Conservation (phyloP, 1,139 yeast species). For the Meyerozyma smithsonii region DNA sequence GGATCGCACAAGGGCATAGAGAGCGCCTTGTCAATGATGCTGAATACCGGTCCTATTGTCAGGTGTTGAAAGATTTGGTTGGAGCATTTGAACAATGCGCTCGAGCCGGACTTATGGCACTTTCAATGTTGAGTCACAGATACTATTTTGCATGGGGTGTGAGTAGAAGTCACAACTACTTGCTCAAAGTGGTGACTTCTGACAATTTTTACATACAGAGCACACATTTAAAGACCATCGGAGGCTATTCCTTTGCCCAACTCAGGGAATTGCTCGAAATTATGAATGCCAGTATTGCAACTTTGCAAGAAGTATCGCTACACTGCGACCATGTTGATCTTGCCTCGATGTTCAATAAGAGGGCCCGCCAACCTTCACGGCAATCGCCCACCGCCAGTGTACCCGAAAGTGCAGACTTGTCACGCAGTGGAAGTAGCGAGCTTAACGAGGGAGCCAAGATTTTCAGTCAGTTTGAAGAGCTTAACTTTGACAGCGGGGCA, state of each 20-base stretch:
- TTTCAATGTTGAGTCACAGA: conserved; percentile 6
- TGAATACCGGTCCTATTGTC: conserved; percentile 1
- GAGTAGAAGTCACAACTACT: conserved; percentile 7
- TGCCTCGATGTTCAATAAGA: neutral
- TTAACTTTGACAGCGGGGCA: neutral
- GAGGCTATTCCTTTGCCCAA: neutral
- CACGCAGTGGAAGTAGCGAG: neutral
- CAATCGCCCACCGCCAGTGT: neutral
- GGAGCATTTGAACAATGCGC: conserved; percentile 1
- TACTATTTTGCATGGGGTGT: conserved; percentile 11
- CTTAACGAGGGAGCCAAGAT: neutral
- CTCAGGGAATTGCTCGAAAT: neutral
- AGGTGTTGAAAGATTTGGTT: neutral
- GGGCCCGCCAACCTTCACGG: neutral
- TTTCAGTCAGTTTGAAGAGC: conserved; percentile 1
- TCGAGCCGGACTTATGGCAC: conserved; percentile 1
- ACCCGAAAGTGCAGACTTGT: neutral
- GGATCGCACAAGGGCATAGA: neutral
- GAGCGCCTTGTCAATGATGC: neutral
- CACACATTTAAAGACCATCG: neutral
- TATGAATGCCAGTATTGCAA: neutral
- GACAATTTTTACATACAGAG: conserved; percentile 6
- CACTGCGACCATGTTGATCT: neutral
- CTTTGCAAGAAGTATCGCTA: neutral
- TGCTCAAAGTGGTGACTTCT: conserved; percentile 8